Base-by-base conservation (phyloP, 192 early-diverging fungal genomes). In the Oehlia diaphana region DNA sequence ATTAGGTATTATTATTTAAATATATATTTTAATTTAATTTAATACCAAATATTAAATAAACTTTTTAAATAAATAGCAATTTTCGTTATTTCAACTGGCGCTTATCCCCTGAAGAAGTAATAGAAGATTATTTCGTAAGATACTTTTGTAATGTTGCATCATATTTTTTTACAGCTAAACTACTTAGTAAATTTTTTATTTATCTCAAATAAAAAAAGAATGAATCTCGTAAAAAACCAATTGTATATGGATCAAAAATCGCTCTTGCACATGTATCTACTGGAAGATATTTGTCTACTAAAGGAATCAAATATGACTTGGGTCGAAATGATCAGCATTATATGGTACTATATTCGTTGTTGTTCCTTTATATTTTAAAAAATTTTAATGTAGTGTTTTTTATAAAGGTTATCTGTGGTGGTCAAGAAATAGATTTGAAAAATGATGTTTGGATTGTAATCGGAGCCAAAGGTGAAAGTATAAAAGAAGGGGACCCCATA, bases 1-100 rank as follows among this genome's bases (percentile, higher is more conserved):
- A 76, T 76, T 23, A 76, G 74, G 74, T 42, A 37, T 0, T 75
- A 37, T 0, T 75, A 76, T 50, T 77, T 50, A 67, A 47, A 42
- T 26, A 42, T 42, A 0, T 9, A 35, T 50, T 19, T 16, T 67
- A 44, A 28, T 67, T 28, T 28, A 0, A 2, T 67, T 26, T 44
- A 77, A 21, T 19, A 7, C 35, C 44, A 49, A 66, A 66, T 16
- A 26, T 28, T 77, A 21, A 67, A 68, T 61, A 10, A 31, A 6
- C 65, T 7, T 67, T 77, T 77, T 67, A 67, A 35, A 42, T 19
- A 10, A 64, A 44, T 67, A 77, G 76, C 10, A 77, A 77, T 77
- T 14, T 77, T 77, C 76, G 63, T 31, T 77, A 77, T 67, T 77
- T 67, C 44, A 77, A 77, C 49, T 77, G 76, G 76, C 76, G 76